Evolutionary conservation across 768 basidiomycete species (phyloP), one percentile per base, ranked within the genome.

Genomic region (Dacryopinax primogenitus): DNA sequence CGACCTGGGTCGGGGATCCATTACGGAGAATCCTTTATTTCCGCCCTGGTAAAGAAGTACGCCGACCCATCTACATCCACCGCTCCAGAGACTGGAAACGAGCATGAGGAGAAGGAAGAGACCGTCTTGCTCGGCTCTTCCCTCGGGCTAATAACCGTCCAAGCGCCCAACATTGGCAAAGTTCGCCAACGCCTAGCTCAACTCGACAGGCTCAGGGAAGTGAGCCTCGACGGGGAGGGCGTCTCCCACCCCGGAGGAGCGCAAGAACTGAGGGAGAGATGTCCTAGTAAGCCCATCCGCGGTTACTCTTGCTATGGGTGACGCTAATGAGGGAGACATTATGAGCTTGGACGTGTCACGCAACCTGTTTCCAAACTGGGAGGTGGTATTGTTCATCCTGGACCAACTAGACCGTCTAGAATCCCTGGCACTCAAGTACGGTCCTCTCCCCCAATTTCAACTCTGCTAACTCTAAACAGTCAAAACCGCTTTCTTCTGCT

Each of bases 121-220:
- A 83, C 75, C 28, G 80, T 91, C 45, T 68, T 85, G 12, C 78
- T 95, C 30, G 92, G 92, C 32, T 90, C 90, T 1, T 94, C 93
- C 26, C 81, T 83, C 62, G 88, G 89, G 32, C 79, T 83, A 2
- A 93, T 98, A 68, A 78, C 87, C 68, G 90, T 98, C 13, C 88
- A 94, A 74, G 92, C 90, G 2, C 88, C 92, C 2, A 81, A 84
- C 47, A 77, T 96, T 30, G 86, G 90, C 71, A 90, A 86, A 72
- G 83, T 96, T 65, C 81, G 87, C 70, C 76, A 77, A 30, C 87
- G 86, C 51, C 80, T 95, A 30, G 77, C 86, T 3, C 77, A 83
- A 63, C 75, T 97, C 21, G 79, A 81, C 58, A 79, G 79, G 18
- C 78, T 98, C 62, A 83, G 84, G 63, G 87, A 92, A 72, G 83